Conservation (phyloP, 2,329 filamentous ascomycete genomes). For the Thelonectria discophora region DNA sequence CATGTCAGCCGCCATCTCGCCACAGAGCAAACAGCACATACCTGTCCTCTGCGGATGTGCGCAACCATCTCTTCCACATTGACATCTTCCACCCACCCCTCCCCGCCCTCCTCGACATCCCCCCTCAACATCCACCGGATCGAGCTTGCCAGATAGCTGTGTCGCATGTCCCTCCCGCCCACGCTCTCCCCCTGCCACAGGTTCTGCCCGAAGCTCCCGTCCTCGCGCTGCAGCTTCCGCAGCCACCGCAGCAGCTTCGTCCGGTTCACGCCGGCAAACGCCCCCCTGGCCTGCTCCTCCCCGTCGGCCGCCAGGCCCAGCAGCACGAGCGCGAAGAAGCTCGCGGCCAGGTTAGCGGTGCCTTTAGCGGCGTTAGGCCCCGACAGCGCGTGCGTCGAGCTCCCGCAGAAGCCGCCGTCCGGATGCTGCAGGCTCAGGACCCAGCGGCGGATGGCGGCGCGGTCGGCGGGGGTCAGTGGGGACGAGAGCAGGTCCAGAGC, state of each 20-base stretch:
- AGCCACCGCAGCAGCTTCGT: constrained; percentile 78
- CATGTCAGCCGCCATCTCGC: constrained; percentile 13
- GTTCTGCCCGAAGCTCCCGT: constrained; percentile 93
- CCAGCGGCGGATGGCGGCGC: constrained; percentile 70
- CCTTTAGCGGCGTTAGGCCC: constrained; percentile 56
- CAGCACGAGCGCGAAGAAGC: constrained; percentile 84
- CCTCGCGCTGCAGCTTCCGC: constrained; percentile 74
- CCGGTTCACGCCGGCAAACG: constrained; percentile 72
- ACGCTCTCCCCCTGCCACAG: constrained; percentile 68
- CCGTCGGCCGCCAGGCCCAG: constrained; percentile 64
- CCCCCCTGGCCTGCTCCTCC: constrained; percentile 50
- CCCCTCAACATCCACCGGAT: constrained; percentile 85
- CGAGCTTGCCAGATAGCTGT: constrained; percentile 84
- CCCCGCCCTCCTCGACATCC: constrained; percentile 57
- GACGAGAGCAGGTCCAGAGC: constrained; percentile 82
- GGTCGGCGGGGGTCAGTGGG: constrained; percentile 59
- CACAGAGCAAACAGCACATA: constrained; percentile 19
- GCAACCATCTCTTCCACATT: constrained; percentile 73
- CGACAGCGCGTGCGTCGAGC: constrained; percentile 68
- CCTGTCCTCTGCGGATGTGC: constrained; percentile 74
- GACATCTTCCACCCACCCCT: constrained; percentile 73
- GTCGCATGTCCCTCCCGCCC: constrained; percentile 85
- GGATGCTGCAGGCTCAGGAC: constrained; percentile 88
- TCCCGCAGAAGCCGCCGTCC: constrained; percentile 87
- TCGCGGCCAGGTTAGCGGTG: constrained; percentile 80